phyloP scores from a whole-genome alignment of 352 stramenopile genomes.

The Saprolegnia parasitica region DNA sequence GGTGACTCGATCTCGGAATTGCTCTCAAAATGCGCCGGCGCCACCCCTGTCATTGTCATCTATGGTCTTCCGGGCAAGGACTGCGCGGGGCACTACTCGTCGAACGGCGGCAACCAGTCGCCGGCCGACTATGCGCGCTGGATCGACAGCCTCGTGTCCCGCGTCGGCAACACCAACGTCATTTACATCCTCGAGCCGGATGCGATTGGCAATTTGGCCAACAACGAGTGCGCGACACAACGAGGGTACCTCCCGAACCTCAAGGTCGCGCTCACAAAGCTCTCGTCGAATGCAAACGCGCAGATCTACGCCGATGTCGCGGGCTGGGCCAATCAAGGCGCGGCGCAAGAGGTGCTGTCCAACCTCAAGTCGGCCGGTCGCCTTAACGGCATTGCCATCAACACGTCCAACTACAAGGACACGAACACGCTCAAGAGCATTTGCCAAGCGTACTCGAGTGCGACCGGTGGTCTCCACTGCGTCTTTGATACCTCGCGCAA shows the following conservation, averaged over 20 bases:
- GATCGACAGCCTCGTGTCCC: conserved; percentile 35
- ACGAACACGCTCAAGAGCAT: conserved; percentile 45
- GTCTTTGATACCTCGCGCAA: conserved; percentile 65
- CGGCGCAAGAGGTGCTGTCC: conserved; percentile 27
- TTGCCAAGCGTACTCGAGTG: conserved; percentile 33
- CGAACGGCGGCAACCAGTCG: conserved; percentile 29
- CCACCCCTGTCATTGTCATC: conserved; percentile 41
- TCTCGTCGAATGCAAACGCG: conserved; percentile 53
- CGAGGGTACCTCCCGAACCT: conserved; percentile 51
- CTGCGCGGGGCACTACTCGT: conserved; percentile 46
- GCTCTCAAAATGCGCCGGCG: conserved; percentile 27
- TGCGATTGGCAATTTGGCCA: conserved; percentile 45
- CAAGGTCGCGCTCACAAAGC: conserved; percentile 41
- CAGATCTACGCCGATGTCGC: conserved; percentile 59
- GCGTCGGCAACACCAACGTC: conserved; percentile 9
- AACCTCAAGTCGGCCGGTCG: conserved; percentile 35
- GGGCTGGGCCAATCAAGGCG: conserved; percentile 39
- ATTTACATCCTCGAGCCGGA: conserved; percentile 46
- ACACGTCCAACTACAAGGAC: conserved; percentile 68
- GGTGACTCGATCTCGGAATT: conserved; percentile 30
- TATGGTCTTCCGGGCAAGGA: conserved; percentile 74
- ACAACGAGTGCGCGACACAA: conserved; percentile 38
- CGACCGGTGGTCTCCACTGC: conserved; percentile 37
- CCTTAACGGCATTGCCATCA: conserved; percentile 60
- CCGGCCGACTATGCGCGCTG: conserved; percentile 47